These are phyloP conservation scores for Tylopilus rubrobrunneus DNA, from an alignment of 768 basidiomycete genomes.

Conservation along the genomic window DNA sequence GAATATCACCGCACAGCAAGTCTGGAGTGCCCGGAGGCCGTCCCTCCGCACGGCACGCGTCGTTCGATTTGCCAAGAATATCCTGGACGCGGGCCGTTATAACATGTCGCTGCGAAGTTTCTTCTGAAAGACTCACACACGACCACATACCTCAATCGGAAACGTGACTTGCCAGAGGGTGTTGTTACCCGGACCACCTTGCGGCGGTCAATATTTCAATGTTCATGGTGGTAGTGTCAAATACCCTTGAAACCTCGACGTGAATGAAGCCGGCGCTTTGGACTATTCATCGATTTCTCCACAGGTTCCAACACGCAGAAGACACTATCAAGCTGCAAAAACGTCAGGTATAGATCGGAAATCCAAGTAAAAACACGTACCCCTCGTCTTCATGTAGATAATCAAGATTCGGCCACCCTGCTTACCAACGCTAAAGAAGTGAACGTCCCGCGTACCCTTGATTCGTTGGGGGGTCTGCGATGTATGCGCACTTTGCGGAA, in stretches of 20 bases:
- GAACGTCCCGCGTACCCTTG: conserved; percentile 86
- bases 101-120: background rate
- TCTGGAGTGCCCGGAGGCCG: conserved; percentile 18
- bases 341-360: conserved; percentile 8
- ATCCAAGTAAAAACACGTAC: conserved; percentile 32
- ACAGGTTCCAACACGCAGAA: conserved; percentile 98
- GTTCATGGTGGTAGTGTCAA: background rate
- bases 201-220: too few species aligned
- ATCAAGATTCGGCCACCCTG: conserved; percentile 85
- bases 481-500: conserved; percentile 60
- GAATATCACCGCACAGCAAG: background rate
- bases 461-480: conserved; percentile 86
- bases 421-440: conserved; percentile 92
- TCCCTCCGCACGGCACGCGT: conserved; percentile 4
- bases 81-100: background rate
- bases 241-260: conserved; percentile 68
- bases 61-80: background rate
- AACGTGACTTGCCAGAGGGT: background rate
- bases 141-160: background rate
- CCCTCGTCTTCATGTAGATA: conserved; percentile 94
- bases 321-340: conserved; percentile 69
- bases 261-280: conserved; percentile 65
- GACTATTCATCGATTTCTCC: conserved; percentile 76
- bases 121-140: background rate
- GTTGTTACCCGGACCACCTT: background rate